phyloP scores from a whole-genome alignment of 2,329 filamentous ascomycete species.

The Pseudogymnoascus sp. region DNA sequence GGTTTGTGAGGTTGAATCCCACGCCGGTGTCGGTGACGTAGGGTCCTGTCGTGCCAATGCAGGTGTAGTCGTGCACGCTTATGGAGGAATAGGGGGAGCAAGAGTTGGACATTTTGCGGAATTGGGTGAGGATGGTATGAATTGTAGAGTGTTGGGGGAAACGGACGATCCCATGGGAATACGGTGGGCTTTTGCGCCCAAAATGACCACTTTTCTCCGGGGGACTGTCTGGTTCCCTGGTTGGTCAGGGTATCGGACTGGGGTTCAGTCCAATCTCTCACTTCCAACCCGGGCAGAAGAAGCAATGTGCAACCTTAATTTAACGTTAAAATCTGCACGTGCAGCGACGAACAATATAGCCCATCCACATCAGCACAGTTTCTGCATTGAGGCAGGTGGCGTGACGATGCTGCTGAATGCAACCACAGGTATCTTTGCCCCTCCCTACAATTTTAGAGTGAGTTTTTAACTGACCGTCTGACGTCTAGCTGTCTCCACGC shows the following conservation, averaged over 20 bases:
- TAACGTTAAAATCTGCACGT: conserved; percentile 1
- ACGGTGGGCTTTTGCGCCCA: too few species aligned
- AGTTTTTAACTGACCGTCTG: conserved; percentile 16
- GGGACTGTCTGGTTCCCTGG: too few species aligned
- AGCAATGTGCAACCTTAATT: background rate
- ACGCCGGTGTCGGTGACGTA: background rate
- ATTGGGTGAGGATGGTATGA: background rate
- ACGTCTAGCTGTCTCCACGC: conserved; percentile 55
- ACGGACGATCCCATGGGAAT: too few species aligned
- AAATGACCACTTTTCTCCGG: too few species aligned
- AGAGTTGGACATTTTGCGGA: background rate
- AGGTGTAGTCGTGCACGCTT: background rate
- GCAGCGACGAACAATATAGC: background rate
- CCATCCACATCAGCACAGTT: background rate
- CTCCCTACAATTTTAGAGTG: background rate
- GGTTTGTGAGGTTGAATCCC: background rate
- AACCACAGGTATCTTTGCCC: conserved; percentile 21
- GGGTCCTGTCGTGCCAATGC: background rate
- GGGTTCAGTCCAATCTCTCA: too few species aligned
- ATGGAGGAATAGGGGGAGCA: background rate
- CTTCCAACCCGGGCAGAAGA: too few species aligned
- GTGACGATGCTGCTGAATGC: conserved; percentile 29
- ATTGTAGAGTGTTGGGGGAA: too few species aligned
- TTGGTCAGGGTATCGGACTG: too few species aligned
- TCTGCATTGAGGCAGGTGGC: background rate